phyloP scores from a whole-genome alignment of 371 early-diverging fungal genomes.

The Saksenaea oblongispora region DNA sequence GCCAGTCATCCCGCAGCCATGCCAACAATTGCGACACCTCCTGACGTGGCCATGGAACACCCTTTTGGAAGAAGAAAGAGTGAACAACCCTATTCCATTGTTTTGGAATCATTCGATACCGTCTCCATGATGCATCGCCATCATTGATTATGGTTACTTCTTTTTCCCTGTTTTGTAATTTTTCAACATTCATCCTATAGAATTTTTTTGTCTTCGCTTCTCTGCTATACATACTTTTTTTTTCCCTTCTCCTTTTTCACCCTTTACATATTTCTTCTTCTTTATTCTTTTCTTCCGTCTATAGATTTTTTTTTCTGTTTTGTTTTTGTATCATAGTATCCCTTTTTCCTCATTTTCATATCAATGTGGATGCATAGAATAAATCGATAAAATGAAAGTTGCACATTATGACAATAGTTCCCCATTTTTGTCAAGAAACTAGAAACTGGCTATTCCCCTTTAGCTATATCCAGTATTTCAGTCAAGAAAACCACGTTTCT shows the following conservation, averaged over 20 bases:
- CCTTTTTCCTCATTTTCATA: background rate
- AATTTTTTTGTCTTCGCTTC: background rate
- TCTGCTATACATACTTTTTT: background rate
- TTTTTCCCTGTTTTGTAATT: background rate
- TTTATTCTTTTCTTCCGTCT: background rate
- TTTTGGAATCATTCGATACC: background rate
- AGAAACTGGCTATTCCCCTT: background rate
- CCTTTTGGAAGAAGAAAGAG: conserved; percentile 2
- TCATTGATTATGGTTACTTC: background rate
- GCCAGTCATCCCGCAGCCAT: conserved; percentile 10
- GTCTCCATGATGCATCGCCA: background rate
- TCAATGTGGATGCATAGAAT: background rate
- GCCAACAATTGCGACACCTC: background rate
- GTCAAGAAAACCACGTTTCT: conserved; percentile 1
- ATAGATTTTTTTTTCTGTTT: background rate
- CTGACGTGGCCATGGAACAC: background rate
- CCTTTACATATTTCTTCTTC: background rate
- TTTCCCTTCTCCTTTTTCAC: background rate
- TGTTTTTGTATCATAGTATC: background rate
- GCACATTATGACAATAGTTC: background rate
- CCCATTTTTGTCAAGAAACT: conserved; percentile 1
- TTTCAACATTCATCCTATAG: background rate
- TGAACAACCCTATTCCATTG: background rate
- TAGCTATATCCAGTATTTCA: background rate
- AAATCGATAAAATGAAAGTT: background rate